Conservation (phyloP, 352 stramenopile species). For the Hyphochytrium catenoides region DNA sequence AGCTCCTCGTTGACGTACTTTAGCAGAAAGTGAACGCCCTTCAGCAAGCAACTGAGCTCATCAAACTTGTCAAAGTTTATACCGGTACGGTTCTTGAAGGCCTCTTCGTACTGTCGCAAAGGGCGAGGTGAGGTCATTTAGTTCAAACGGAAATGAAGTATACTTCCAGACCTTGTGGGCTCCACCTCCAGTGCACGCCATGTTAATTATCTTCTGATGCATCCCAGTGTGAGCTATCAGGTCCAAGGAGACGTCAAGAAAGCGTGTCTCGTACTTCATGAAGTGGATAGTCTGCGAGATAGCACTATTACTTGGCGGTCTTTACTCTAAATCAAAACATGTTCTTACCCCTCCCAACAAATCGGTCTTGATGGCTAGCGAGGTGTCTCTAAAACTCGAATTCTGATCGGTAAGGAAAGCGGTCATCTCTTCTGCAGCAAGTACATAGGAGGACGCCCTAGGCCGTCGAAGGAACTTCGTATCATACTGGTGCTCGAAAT, state of each 20-base stretch:
- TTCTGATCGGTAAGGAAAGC: constrained; percentile 47
- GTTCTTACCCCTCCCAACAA: constrained; percentile 52
- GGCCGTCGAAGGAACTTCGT: constrained; percentile 11
- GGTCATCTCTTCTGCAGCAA: constrained; percentile 50
- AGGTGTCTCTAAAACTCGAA: constrained; percentile 61
- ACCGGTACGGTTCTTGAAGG: constrained; percentile 40
- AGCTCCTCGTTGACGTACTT: constrained; percentile 85
- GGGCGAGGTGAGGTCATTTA: not conserved
- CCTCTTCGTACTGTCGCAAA: constrained; percentile 22
- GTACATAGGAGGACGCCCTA: constrained; percentile 39
- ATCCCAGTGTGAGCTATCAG: constrained; percentile 44
- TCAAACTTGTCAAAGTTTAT: constrained; percentile 59
- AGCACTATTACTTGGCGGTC: not conserved
- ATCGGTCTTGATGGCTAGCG: constrained; percentile 53
- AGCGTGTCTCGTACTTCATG: constrained; percentile 49
- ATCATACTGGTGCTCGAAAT: constrained; percentile 61
- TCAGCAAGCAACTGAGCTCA: constrained; percentile 90
- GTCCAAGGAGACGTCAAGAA: constrained; percentile 39
- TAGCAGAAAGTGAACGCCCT: constrained; percentile 89
- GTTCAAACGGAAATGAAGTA: not conserved
- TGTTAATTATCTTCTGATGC: constrained; percentile 40
- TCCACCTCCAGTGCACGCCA: constrained; percentile 49
- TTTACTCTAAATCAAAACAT: not conserved
- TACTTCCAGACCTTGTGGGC: constrained; percentile 35
- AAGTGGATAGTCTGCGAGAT: constrained; percentile 78